Base-by-base conservation (phyloP, 1,284 basidiomycete genomes). In the Trichosporon coremiiforme region DNA sequence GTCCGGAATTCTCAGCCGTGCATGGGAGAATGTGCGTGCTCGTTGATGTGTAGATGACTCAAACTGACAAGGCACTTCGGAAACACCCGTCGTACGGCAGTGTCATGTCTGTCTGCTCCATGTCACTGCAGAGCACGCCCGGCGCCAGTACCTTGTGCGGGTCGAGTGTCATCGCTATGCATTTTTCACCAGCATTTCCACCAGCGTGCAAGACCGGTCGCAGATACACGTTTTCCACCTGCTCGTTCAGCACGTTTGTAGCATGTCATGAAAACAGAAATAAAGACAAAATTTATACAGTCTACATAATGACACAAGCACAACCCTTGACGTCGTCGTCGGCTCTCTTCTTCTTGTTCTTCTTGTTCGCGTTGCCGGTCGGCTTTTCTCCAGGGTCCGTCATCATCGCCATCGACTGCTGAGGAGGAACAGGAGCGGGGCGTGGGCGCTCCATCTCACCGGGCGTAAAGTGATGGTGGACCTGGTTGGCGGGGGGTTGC, bases 271-370 rank as follows among this genome's bases (percentile, higher is more conserved):
- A 15, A 62, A 33, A 62, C 57, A 62, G 31, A 62, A 33, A 0
- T 35, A 9, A 7, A n/a, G 17, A 45, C 41, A 45, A 45, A 45
- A 45, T n/a, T 35, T 64, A 67, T 41, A 70, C 41, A 63, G 22
- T 41, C 71, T 72, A 72, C 71, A 72, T 72, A 65, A 72, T 68
- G 31, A 72, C 65, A 69, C 71, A 72, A 63, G 47, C 67, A 29
- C 71, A 72, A 17, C 57, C 65, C 68, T 68, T 70, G 67, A 72
- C 67, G 12, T 72, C 68, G 71, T 72, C 71, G 53, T 66, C 65
- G 25, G 53, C 70, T 13, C 57, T 33, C 55, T 60, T 65, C 55
- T 41, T 31, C 64, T 62, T 65, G 17, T 65, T 22, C 66, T 29
- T 67, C 45, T 66, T 69, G 29, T 36, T 22, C 65, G 41, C 36